These are phyloP conservation scores for Anthracocystis setariae DNA, from an alignment of 1,284 basidiomycete genomes.

Conservation along the genomic window DNA sequence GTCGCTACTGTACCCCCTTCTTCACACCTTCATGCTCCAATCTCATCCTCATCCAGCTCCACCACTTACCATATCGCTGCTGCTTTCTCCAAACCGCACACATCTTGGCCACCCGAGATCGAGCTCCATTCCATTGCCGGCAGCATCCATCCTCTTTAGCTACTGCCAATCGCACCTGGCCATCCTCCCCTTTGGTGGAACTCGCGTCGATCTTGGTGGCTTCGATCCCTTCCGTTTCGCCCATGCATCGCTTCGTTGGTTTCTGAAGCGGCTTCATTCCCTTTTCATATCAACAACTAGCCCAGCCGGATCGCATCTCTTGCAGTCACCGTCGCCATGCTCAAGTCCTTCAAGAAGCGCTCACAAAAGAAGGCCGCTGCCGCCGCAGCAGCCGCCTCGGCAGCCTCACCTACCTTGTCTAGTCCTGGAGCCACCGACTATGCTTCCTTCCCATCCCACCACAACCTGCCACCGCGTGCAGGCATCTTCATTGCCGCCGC, in stretches of 20 bases:
- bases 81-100: neutral
- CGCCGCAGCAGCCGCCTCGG: slow-evolving; percentile 8
- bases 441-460: slow-evolving; percentile 13
- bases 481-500: slow-evolving; percentile 29
- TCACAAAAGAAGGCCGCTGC: slow-evolving; percentile 28
- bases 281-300: neutral
- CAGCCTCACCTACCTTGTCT: neutral
- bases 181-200: neutral
- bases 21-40: neutral
- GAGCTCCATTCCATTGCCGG: too few species aligned
- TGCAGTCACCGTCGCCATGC: slow-evolving; percentile 19
- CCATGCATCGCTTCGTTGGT: neutral
- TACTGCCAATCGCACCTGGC: neutral
- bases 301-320: neutral
- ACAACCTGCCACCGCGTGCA: slow-evolving; percentile 27
- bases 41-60: neutral
- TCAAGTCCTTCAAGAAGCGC: slow-evolving; percentile 47
- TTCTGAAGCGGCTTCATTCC: neutral
- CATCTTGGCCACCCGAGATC: too few species aligned
- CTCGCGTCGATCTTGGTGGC: neutral
- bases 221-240: neutral
- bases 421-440: slow-evolving; percentile 28
- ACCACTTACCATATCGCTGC: neutral
- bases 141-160: neutral
- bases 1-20: neutral